Conservation (phyloP, 148 eudicot species). For the Tetragonia tetragonoides region DNA sequence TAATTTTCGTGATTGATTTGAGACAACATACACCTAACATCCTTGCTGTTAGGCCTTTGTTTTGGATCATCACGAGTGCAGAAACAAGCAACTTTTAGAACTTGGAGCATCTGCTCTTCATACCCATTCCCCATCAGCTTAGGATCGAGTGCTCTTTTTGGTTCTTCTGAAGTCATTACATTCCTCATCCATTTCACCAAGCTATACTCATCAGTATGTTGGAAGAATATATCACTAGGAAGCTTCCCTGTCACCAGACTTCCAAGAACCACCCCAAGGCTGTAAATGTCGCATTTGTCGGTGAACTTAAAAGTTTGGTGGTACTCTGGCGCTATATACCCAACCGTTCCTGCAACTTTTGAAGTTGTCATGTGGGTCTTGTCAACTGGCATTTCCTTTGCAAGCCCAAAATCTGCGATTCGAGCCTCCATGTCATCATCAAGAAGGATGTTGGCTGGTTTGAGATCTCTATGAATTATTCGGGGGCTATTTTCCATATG, state of each 20-base stretch:
- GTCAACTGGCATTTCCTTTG: constrained; percentile 66
- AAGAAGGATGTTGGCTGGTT: constrained; percentile 76
- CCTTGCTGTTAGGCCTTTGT: constrained; percentile 93
- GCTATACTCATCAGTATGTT: constrained; percentile 54
- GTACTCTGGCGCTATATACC: constrained; percentile 93
- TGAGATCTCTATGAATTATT: constrained; percentile 87
- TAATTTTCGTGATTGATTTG: constrained; percentile 52
- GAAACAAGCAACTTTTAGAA: constrained; percentile 82
- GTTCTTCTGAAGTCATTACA: constrained; percentile 63
- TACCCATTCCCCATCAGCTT: constrained; percentile 64
- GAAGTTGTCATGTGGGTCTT: constrained; percentile 69
- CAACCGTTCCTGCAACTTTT: constrained; percentile 77
- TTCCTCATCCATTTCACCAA: constrained; percentile 83
- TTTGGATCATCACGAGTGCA: constrained; percentile 79
- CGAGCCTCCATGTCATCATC: constrained; percentile 94
- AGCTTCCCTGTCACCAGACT: constrained; percentile 72
- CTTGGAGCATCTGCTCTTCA: constrained; percentile 89
- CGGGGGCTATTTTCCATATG: constrained; percentile 58
- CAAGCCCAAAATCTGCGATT: constrained; percentile 90
- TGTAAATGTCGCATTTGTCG: constrained; percentile 82
- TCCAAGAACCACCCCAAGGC: constrained; percentile 79
- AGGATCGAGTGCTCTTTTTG: constrained; percentile 61
- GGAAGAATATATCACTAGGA: constrained; percentile 71
- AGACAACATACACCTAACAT: constrained; percentile 63
- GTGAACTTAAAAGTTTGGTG: constrained; percentile 79